phyloP scores from a whole-genome alignment of 2,329 filamentous ascomycete genomes.

The Colletotrichum karsti region DNA sequence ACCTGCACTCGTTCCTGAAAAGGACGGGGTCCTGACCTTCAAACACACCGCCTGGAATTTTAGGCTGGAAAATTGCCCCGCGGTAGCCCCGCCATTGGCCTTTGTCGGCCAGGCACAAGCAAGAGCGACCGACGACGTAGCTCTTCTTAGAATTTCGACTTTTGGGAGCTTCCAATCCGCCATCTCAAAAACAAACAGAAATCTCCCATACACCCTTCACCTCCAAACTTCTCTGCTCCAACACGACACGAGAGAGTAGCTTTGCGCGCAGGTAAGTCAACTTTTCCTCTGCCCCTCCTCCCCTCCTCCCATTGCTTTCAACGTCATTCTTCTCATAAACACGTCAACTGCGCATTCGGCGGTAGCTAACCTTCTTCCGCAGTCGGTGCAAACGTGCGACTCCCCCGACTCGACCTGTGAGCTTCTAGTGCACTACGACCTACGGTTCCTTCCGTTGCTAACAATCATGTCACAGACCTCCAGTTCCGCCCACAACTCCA shows the following conservation, averaged over 20 bases:
- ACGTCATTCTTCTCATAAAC: no score
- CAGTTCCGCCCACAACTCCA: neutral
- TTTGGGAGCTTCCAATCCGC: constrained; percentile 6
- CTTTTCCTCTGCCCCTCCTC: neutral
- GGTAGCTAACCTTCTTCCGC: constrained; percentile 4
- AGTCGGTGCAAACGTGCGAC: constrained; percentile 1
- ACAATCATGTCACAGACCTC: constrained; percentile 1
- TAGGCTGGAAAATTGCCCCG: constrained; percentile 23
- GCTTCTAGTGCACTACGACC: constrained; percentile 28
- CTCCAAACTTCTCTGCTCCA: neutral
- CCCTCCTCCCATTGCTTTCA: neutral
- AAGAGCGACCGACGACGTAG: constrained; percentile 23
- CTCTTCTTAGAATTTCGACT: constrained; percentile 11
- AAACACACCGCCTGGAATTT: neutral
- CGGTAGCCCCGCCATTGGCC: constrained; percentile 26
- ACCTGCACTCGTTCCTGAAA: neutral
- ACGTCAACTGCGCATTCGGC: neutral
- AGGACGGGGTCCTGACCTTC: neutral
- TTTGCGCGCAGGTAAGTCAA: neutral
- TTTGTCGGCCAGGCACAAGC: constrained; percentile 14
- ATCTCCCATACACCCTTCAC: neutral
- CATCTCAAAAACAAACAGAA: constrained; percentile 1
- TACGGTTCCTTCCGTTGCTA: no score
- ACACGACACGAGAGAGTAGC: neutral
- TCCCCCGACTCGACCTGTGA: constrained; percentile 6